Evolutionary conservation across 2,329 filamentous ascomycete genomes (phyloP), one percentile per base, ranked within the genome.

Genomic region (Pleomassaria siparia): DNA sequence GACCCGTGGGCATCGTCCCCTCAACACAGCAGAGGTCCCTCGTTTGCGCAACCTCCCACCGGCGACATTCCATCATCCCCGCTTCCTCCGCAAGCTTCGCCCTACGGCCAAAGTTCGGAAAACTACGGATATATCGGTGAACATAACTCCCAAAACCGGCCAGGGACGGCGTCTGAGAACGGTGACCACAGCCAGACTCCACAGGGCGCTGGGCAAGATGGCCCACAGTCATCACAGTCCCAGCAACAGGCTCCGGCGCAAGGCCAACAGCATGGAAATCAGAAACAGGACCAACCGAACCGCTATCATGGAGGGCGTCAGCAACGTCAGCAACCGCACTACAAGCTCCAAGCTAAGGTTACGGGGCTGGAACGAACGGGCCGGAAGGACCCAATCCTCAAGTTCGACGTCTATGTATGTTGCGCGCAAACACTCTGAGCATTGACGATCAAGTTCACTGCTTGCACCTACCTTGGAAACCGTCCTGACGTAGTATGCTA

Each of bases 321-420:
- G 69, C 74, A 82, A 55, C 62, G 63, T 5, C 69, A 66, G 35
- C 80, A 83, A 45, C 86, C 88, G 22, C 83, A 87, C 52, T 91
- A 88, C 72, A 92, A 89, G 72, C 81, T 99, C 29, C 91, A 96
- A 69, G 91, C 88, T 37, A 99, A 97, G 76, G 91, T 99, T 54
- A 96, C 91, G 1, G 91, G 88, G 2, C 77, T 99, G 40, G 94
- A 99, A 74, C 82, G 94, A 50, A 94, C 89, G 3, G 91, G 91
- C 51, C 91, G 95, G 72, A 99, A 97, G 73, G 94, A 99, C 63
- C 91, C 91, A 1, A 91, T 97, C 56, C 74, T 99, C 51, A 84
- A 90, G 60, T 99, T 99, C 68, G 94, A 99, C 74, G 90, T 97
- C 54, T 90, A 99, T 74, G 94, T 97, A 85, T 67, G 86, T 68